Percentiles rank a stretch among this genome's conserved stretches.
Conservation (phyloP, 2,329 filamentous ascomycete species). For the Bipolaris gigantea region DNA sequence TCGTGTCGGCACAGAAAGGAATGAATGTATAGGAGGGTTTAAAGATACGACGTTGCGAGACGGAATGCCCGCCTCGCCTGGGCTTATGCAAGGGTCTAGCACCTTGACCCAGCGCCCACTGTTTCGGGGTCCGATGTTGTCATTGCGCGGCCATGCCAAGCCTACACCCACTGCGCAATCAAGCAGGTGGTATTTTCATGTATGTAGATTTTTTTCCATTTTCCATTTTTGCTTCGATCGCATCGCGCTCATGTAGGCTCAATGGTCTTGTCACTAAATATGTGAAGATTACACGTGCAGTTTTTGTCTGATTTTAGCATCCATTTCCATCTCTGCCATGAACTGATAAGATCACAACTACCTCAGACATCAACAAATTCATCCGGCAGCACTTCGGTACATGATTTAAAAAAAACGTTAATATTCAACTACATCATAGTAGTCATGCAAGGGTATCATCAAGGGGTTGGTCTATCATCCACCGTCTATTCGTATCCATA, state of each 20-base stretch:
- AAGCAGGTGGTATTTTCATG: background rate
- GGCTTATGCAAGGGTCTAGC: constrained; percentile 9
- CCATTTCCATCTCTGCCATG: too few relatives aligned
- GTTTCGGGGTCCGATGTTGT: constrained; percentile 13
- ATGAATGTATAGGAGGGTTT: background rate
- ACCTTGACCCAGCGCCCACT: constrained; percentile 4
- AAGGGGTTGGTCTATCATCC: constrained; percentile 22
- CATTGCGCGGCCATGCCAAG: constrained; percentile 1
- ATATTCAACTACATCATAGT: constrained; percentile 14
- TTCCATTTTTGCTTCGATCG: background rate
- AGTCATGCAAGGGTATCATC: constrained; percentile 32
- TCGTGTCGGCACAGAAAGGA: background rate
- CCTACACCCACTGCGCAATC: background rate
- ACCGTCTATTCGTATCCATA: constrained; percentile 18
- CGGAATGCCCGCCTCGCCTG: background rate
- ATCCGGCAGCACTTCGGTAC: constrained; percentile 29
- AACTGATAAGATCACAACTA: background rate
- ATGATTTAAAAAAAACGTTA: constrained; percentile 2
- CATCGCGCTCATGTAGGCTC: too few relatives aligned
- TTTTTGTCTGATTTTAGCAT: background rate
- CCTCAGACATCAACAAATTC: background rate
- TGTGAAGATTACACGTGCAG: background rate
- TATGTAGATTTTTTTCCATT: background rate
- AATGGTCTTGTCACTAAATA: background rate
- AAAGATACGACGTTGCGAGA: background rate